Percentiles rank a stretch among this genome's conserved stretches.
These are phyloP conservation scores for Nemania sp. DNA, from an alignment of 2,329 filamentous ascomycete species.

Conservation along the genomic window DNA sequence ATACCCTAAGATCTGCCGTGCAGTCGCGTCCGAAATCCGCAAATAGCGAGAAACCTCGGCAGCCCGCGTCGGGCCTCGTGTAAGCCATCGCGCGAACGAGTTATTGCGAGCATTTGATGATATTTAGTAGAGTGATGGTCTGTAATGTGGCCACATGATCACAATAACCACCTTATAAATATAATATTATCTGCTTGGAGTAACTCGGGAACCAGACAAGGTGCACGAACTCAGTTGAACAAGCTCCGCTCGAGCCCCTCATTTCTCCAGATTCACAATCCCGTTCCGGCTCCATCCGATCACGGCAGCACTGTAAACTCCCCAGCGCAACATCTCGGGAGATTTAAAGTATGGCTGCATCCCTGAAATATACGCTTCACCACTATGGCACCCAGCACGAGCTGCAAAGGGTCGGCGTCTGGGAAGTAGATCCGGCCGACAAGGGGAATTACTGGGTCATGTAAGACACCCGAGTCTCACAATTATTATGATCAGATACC, in stretches of 20 bases:
- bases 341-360: constrained; percentile 32
- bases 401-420: constrained; percentile 52
- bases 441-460: constrained; percentile 38
- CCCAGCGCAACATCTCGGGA: not conserved
- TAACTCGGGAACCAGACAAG: not conserved
- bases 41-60: too few species aligned
- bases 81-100: too few species aligned
- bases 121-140: too few species aligned
- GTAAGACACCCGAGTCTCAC: constrained; percentile 22
- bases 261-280: not conserved
- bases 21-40: too few species aligned
- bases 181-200: not conserved
- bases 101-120: too few species aligned
- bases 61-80: too few species aligned
- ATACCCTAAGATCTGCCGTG: too few species aligned
- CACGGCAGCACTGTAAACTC: not conserved
- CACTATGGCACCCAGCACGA: constrained; percentile 40
- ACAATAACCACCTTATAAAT: too few species aligned
- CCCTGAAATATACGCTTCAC: constrained; percentile 35
- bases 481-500: too few species aligned
- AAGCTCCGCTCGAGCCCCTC: constrained; percentile 15
- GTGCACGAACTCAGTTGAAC: not conserved
- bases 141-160: too few species aligned
- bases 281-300: not conserved
- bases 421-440: constrained; percentile 39